phyloP scores from a whole-genome alignment of 306 rosid genomes.

The Chamaecrista fasciculata region DNA sequence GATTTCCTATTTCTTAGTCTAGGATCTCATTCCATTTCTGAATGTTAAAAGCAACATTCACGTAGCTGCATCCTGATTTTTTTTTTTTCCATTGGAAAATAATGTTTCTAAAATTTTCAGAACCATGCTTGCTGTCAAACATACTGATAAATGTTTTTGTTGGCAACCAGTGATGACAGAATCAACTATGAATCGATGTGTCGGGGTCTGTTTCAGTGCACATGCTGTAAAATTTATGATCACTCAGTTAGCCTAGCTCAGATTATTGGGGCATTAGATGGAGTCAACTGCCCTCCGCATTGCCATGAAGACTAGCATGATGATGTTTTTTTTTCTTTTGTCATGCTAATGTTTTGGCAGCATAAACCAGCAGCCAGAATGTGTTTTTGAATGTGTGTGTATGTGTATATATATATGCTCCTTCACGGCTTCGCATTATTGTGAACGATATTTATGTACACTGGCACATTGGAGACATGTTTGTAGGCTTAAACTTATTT shows the following conservation, averaged over 20 bases:
- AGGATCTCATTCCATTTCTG: not conserved
- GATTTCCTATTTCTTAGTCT: not conserved
- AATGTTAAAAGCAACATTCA: constrained; percentile 20
- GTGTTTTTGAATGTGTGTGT: not conserved
- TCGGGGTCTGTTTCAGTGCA: constrained; percentile 68
- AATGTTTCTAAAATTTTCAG: not conserved
- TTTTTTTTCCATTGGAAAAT: not conserved
- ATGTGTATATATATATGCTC: not conserved
- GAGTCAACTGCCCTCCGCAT: constrained; percentile 23
- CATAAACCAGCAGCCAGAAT: not conserved
- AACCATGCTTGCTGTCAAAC: not conserved
- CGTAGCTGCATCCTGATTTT: constrained; percentile 13
- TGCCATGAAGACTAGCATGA: constrained; percentile 25
- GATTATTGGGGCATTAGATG: constrained; percentile 32
- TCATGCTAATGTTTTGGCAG: constrained; percentile 6
- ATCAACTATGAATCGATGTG: constrained; percentile 60
- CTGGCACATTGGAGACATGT: not conserved
- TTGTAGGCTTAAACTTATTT: not conserved
- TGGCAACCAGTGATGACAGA: constrained; percentile 61
- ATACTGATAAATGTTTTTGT: constrained; percentile 20
- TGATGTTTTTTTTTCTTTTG: constrained; percentile 9
- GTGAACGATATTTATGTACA: not conserved
- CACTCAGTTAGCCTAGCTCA: constrained; percentile 44
- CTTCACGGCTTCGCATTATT: not conserved
- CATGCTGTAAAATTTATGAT: constrained; percentile 57